phyloP scores from a whole-genome alignment of 2,329 filamentous ascomycete species.

The Alternaria sp. region DNA sequence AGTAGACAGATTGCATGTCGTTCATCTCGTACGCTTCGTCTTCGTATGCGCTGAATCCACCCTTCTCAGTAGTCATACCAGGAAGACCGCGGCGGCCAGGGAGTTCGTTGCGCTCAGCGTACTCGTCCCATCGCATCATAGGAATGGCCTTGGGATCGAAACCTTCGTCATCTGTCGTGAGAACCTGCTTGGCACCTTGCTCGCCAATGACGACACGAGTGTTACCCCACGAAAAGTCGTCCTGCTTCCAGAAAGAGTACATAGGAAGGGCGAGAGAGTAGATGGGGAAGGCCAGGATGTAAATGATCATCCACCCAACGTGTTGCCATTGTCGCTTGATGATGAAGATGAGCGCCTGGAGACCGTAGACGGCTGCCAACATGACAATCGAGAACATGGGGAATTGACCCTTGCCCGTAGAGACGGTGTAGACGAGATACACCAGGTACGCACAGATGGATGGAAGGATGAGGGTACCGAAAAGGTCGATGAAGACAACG shows the following conservation, averaged over 20 bases:
- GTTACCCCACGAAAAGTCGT: slow-evolving; percentile 99
- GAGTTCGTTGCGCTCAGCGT: slow-evolving; percentile 83
- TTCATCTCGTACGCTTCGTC: slow-evolving; percentile 94
- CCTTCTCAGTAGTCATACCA: slow-evolving; percentile 65
- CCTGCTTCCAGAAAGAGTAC: slow-evolving; percentile 99
- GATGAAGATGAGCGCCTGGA: slow-evolving; percentile 96
- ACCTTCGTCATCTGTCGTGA: slow-evolving; percentile 80
- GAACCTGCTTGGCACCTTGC: slow-evolving; percentile 87
- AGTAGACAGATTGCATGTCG: slow-evolving; percentile 96
- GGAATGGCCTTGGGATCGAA: slow-evolving; percentile 95
- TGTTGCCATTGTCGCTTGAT: slow-evolving; percentile 98
- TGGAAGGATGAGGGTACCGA: slow-evolving; percentile 90
- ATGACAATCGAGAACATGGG: slow-evolving; percentile 88
- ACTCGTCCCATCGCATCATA: slow-evolving; percentile 96
- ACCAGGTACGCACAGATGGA: slow-evolving; percentile 86
- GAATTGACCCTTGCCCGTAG: slow-evolving; percentile 74
- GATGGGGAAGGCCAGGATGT: slow-evolving; percentile 92
- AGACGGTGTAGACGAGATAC: slow-evolving; percentile 84
- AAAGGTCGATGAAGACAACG: slow-evolving; percentile 91
- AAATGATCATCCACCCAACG: slow-evolving; percentile 99
- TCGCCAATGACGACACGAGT: slow-evolving; percentile 97
- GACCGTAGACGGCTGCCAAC: slow-evolving; percentile 89
- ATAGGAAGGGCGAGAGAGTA: slow-evolving; percentile 90
- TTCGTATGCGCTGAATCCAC: slow-evolving; percentile 67
- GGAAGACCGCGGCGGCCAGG: slow-evolving; percentile 83